These are phyloP conservation scores for Trichoderma sp. DNA, from an alignment of 2,329 filamentous ascomycete species.

Conservation along the genomic window DNA sequence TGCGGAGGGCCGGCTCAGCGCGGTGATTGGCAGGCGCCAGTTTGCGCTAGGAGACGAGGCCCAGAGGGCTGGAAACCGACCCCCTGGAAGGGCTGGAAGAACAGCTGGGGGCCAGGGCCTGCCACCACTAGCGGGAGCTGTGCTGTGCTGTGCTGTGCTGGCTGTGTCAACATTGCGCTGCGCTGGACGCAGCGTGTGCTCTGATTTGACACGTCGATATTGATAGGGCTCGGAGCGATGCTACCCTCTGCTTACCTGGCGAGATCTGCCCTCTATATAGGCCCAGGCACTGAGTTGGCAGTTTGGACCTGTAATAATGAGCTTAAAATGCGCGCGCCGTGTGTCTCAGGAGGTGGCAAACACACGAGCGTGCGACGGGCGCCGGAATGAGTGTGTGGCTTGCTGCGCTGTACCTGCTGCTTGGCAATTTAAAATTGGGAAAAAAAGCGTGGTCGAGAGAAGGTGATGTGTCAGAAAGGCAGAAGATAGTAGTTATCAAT, in stretches of 20 bases:
- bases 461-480: conserved; percentile 13
- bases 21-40: conserved; percentile 24
- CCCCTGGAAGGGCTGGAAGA: conserved; percentile 21
- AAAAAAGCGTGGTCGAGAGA: not conserved
- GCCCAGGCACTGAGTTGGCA: not conserved
- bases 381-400: not conserved
- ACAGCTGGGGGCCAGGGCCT: not conserved
- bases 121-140: not conserved
- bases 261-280: conserved; percentile 9
- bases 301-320: not conserved
- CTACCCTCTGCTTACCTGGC: conserved; percentile 22
- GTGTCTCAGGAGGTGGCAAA: conserved; percentile 23
- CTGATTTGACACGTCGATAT: conserved; percentile 15
- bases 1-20: conserved; percentile 16
- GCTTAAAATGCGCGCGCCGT: not conserved
- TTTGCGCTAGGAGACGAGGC: conserved; percentile 27
- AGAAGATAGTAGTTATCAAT: not conserved
- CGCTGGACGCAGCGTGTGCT: not conserved
- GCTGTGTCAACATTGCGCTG: not conserved
- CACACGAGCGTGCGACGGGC: conserved; percentile 7
- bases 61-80: conserved; percentile 16
- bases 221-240: conserved; percentile 24
- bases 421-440: not conserved
- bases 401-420: not conserved
- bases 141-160: too few relatives aligned